Evolutionary conservation across 129 eudicot species (phyloP).

Genomic region (Flaveria sonorensis): DNA sequence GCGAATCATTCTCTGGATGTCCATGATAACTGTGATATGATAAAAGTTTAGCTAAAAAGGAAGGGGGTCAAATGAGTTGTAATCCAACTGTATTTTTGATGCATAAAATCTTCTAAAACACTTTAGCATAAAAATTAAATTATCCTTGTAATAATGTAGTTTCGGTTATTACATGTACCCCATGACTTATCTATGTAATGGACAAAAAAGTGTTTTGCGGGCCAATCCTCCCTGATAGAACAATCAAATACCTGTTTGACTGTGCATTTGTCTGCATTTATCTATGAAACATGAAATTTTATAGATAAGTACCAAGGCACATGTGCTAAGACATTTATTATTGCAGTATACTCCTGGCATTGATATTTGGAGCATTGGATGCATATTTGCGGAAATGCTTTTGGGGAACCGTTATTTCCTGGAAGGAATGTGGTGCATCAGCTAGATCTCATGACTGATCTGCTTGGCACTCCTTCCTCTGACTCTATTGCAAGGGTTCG

Average conservation of each 20-base stretch:
- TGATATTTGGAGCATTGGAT: slow-evolving; percentile 96
- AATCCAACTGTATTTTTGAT: background rate
- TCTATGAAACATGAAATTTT: background rate
- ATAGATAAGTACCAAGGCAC: background rate
- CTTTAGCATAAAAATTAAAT: background rate
- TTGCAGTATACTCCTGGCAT: slow-evolving; percentile 92
- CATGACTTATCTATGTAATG: background rate
- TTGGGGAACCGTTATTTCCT: slow-evolving; percentile 84
- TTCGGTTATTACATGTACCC: background rate
- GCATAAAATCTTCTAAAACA: background rate
- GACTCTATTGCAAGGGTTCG: slow-evolving; percentile 67
- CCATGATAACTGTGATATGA: background rate
- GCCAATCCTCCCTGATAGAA: background rate
- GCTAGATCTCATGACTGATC: slow-evolving; percentile 83
- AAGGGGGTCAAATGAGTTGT: background rate
- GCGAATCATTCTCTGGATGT: background rate
- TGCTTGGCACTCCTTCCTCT: slow-evolving; percentile 88
- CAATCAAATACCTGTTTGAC: background rate
- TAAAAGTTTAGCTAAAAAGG: background rate
- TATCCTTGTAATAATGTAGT: background rate
- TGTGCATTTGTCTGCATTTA: background rate
- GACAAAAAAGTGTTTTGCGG: background rate
- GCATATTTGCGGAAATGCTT: slow-evolving; percentile 96
- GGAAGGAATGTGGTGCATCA: slow-evolving; percentile 93
- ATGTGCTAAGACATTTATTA: slow-evolving; percentile 25